These are phyloP conservation scores for Neospora caninum DNA, from an alignment of 169 alveolate genomes.

Conservation along the genomic window DNA sequence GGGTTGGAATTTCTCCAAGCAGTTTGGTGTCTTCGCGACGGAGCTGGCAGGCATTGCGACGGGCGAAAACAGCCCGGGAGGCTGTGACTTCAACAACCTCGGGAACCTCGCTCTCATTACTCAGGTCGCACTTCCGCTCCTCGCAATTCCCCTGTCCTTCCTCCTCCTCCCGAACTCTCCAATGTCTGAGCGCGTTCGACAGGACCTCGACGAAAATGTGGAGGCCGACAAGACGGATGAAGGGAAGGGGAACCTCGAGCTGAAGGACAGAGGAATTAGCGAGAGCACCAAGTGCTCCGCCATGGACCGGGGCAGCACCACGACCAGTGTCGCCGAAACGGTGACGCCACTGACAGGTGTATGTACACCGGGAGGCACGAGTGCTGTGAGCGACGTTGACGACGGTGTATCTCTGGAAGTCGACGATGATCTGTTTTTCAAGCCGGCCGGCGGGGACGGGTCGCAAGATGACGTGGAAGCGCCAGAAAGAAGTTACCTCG, in stretches of 20 bases:
- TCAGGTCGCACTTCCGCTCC: conserved; percentile 57
- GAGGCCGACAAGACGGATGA: conserved; percentile 1
- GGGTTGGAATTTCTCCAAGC: conserved; percentile 53
- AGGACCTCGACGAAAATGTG: not conserved
- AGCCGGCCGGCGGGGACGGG: not conserved
- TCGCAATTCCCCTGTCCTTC: conserved; percentile 66
- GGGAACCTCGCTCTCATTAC: conserved; percentile 54
- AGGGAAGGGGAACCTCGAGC: not conserved
- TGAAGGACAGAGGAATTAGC: not conserved
- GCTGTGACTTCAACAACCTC: conserved; percentile 56
- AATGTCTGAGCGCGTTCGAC: not conserved
- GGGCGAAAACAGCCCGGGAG: not conserved
- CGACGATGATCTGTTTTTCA: not conserved
- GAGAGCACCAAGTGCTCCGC: not conserved
- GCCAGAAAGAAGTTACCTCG: not conserved
- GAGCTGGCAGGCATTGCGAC: conserved; percentile 33
- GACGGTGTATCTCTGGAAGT: not conserved
- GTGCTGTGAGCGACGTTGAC: not conserved
- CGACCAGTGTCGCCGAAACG: not conserved
- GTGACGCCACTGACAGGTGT: not conserved
- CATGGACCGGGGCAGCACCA: not conserved
- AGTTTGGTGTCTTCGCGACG: conserved; percentile 56
- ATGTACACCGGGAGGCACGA: not conserved
- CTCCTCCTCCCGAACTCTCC: conserved; percentile 58
- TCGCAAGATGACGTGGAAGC: not conserved